Conservation (phyloP, 2,329 filamentous ascomycete species). For the Arthrinium puccinioides region DNA sequence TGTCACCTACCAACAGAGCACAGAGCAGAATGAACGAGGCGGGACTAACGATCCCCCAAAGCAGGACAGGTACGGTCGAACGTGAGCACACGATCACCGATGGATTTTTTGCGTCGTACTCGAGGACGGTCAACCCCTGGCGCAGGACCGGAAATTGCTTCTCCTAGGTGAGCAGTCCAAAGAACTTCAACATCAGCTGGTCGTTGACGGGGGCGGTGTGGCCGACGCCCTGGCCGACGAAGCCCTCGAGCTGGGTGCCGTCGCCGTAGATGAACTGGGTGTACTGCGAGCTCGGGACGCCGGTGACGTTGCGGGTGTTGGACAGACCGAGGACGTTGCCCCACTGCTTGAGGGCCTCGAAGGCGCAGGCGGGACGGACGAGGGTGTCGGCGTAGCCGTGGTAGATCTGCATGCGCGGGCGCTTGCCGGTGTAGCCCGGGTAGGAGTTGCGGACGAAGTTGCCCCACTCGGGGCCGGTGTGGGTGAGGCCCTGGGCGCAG, state of each 20-base stretch:
- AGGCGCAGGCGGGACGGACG: conserved; percentile 17
- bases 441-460: conserved; percentile 23
- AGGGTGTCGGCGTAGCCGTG: conserved; percentile 26
- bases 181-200: conserved; percentile 9
- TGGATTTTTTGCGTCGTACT: no score
- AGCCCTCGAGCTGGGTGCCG: conserved; percentile 7
- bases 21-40: no score
- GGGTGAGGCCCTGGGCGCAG: conserved; percentile 10
- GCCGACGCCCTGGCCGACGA: conserved; percentile 8
- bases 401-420: conserved; percentile 26
- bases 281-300: conserved; percentile 4
- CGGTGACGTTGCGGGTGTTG: conserved; percentile 6
- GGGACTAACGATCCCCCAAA: no score
- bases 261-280: conserved; percentile 9
- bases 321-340: conserved; percentile 7
- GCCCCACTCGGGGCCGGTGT: conserved; percentile 20
- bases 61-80: no score
- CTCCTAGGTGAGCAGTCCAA: conserved; percentile 8
- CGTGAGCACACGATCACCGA: no score
- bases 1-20: no score
- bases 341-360: conserved; percentile 20
- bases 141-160: no score
- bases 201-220: conserved; percentile 9
- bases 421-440: conserved; percentile 24
- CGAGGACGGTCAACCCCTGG: no score